Conservation (phyloP, 2,329 filamentous ascomycete species). For the Alternaria arborescens region DNA sequence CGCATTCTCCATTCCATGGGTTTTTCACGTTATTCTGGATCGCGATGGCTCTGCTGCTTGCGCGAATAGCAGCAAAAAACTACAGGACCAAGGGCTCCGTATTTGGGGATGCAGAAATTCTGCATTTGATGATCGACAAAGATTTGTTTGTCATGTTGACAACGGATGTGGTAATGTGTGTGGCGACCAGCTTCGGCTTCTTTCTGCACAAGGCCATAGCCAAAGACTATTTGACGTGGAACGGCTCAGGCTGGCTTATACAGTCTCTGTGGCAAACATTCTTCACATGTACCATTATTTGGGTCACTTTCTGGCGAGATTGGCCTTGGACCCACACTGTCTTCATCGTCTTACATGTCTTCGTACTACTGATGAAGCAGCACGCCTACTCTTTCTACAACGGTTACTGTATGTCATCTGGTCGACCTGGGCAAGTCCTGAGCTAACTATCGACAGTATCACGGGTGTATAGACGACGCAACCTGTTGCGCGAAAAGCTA, state of each 20-base stretch:
- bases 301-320: slow-evolving; percentile 72
- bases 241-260: slow-evolving; percentile 73
- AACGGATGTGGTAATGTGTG: slow-evolving; percentile 76
- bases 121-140: slow-evolving; percentile 70
- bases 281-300: slow-evolving; percentile 70
- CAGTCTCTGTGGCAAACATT: slow-evolving; percentile 77
- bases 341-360: slow-evolving; percentile 76
- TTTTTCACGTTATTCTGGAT: slow-evolving; percentile 86
- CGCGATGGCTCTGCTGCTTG: slow-evolving; percentile 69
- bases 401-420: slow-evolving; percentile 63
- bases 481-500: slow-evolving; percentile 59
- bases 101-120: slow-evolving; percentile 75
- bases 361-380: slow-evolving; percentile 85
- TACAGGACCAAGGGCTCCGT: slow-evolving; percentile 73
- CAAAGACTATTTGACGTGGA: slow-evolving; percentile 71
- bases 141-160: slow-evolving; percentile 62
- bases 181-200: slow-evolving; percentile 70
- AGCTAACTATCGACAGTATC: slow-evolving; percentile 14
- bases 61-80: slow-evolving; percentile 73
- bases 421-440: not conserved
- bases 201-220: slow-evolving; percentile 69
- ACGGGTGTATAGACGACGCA: slow-evolving; percentile 62
- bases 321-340: slow-evolving; percentile 88
- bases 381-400: slow-evolving; percentile 84
- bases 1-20: slow-evolving; percentile 76